Percentiles rank a stretch among this genome's conserved stretches.
phyloP scores from a whole-genome alignment of 2,329 filamentous ascomycete genomes.

The Ophiocordyceps polyrhachis-furcata region DNA sequence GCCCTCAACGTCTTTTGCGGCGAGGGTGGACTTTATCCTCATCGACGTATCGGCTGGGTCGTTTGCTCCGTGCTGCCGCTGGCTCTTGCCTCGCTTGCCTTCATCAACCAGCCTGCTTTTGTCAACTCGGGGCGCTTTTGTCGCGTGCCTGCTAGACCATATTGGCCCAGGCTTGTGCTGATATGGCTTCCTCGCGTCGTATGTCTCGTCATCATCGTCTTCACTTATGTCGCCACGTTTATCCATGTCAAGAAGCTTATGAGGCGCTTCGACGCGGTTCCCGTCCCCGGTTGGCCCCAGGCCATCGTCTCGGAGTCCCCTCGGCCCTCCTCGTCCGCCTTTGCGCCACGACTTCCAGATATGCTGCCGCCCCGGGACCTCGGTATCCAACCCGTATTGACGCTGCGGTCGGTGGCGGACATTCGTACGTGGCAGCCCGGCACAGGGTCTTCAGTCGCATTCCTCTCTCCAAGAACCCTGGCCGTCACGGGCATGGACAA shows the following conservation, averaged over 20 bases:
- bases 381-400: not conserved
- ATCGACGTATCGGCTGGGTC: constrained; percentile 39
- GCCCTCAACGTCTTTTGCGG: constrained; percentile 49
- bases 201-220: constrained; percentile 43
- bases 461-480: constrained; percentile 5
- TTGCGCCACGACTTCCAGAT: not conserved
- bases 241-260: constrained; percentile 37
- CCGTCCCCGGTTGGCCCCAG: not conserved
- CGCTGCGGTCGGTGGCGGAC: not conserved
- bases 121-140: constrained; percentile 48
- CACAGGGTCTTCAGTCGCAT: constrained; percentile 3
- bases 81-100: constrained; percentile 42
- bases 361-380: not conserved
- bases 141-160: constrained; percentile 44
- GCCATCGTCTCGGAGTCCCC: not conserved
- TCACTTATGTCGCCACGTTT: constrained; percentile 52
- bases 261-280: constrained; percentile 16
- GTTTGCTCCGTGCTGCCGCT: constrained; percentile 39
- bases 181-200: constrained; percentile 59
- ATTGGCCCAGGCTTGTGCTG: constrained; percentile 50
- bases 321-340: not conserved
- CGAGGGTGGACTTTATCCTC: constrained; percentile 49
- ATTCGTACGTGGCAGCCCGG: not conserved
- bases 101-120: constrained; percentile 39
- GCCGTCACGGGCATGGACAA: constrained; percentile 12